Percentiles rank a stretch among this genome's conserved stretches.
These are phyloP conservation scores for Fomitiporia mediterranea DNA, from an alignment of 1,284 basidiomycete genomes.

Conservation along the genomic window DNA sequence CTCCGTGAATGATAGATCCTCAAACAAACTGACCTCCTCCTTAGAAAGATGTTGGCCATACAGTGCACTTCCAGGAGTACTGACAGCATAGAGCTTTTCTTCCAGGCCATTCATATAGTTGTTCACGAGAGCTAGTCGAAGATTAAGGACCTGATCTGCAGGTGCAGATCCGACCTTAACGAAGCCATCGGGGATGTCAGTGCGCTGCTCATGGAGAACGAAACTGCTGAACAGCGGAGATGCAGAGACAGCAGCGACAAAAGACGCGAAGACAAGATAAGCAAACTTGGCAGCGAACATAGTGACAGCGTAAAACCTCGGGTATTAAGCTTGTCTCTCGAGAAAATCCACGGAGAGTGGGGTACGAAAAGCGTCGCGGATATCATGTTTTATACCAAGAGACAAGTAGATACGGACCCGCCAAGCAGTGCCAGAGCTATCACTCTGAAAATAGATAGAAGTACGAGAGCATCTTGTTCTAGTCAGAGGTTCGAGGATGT, in stretches of 20 bases:
- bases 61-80: slow-evolving; percentile 26
- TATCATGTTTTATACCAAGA: background rate
- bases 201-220: slow-evolving; percentile 26
- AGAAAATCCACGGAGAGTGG: background rate
- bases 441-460: background rate
- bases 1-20: too few species aligned
- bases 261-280: slow-evolving; percentile 12
- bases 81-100: slow-evolving; percentile 26
- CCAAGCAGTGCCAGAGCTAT: background rate
- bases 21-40: slow-evolving; percentile 24
- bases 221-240: slow-evolving; percentile 15
- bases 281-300: slow-evolving; percentile 10
- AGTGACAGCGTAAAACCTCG: background rate
- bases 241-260: slow-evolving; percentile 14
- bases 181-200: slow-evolving; percentile 24
- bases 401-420: background rate
- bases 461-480: background rate
- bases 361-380: background rate
- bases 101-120: slow-evolving; percentile 26
- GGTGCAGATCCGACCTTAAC: slow-evolving; percentile 23
- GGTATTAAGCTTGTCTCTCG: background rate
- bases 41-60: slow-evolving; percentile 30
- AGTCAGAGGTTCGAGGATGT: background rate
- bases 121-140: slow-evolving; percentile 27
- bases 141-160: slow-evolving; percentile 22